phyloP scores from a whole-genome alignment of 176 grass and related monocot genomes.

The Poa annua region DNA sequence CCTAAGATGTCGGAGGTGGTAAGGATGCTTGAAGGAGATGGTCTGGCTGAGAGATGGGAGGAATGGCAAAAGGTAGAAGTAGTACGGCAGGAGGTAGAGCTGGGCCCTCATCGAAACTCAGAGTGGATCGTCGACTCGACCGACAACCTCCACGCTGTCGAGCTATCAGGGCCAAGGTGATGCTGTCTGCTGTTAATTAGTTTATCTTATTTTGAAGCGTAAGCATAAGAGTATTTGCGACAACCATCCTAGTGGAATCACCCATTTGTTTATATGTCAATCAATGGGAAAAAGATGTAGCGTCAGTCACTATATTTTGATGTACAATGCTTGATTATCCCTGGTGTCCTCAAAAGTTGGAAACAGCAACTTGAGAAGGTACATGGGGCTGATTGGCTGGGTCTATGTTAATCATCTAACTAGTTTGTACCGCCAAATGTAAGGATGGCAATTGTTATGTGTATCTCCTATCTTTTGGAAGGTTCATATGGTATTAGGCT shows the following conservation, averaged over 20 bases:
- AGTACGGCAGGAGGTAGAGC: constrained; percentile 67
- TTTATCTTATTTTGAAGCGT: constrained; percentile 40
- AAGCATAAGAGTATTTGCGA: constrained; percentile 51
- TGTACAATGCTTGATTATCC: constrained; percentile 41
- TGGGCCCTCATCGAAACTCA: constrained; percentile 53
- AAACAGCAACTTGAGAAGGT: constrained; percentile 10
- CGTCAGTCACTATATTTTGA: neutral
- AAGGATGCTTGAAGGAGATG: constrained; percentile 89
- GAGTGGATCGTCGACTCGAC: constrained; percentile 85
- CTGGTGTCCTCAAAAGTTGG: constrained; percentile 7
- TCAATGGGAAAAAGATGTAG: constrained; percentile 38
- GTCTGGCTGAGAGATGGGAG: constrained; percentile 80
- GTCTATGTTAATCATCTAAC: constrained; percentile 40
- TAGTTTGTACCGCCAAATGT: constrained; percentile 46
- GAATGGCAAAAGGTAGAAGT: constrained; percentile 93
- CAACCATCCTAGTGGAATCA: constrained; percentile 30
- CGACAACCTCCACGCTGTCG: constrained; percentile 69
- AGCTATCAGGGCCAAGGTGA: constrained; percentile 86
- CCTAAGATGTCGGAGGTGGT: constrained; percentile 96
- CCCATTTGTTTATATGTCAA: constrained; percentile 73
- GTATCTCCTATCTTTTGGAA: neutral
- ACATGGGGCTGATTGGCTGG: constrained; percentile 5
- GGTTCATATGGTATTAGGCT: constrained; percentile 2
- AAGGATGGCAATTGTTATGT: constrained; percentile 24
- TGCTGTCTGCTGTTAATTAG: constrained; percentile 37